phyloP scores from a whole-genome alignment of 1,284 basidiomycete genomes.

The Ganoderma leucocontextum region DNA sequence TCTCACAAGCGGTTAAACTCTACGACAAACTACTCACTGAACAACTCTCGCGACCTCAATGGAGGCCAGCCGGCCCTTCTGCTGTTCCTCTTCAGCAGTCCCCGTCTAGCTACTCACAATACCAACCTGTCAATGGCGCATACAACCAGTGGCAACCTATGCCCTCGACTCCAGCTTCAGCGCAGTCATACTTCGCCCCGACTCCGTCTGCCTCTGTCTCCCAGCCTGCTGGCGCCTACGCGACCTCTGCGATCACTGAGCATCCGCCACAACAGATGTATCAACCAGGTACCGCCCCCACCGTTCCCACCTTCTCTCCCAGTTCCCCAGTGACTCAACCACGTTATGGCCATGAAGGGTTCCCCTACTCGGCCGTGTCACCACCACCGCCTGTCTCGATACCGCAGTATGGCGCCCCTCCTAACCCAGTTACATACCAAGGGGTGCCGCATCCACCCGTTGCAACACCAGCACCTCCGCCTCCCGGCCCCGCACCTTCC shows the following conservation, averaged over 20 bases:
- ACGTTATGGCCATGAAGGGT: constrained; percentile 24
- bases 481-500: constrained; percentile 17
- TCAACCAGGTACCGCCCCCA: constrained; percentile 21
- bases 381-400: constrained; percentile 38
- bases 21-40: constrained; percentile 91
- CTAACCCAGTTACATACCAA: constrained; percentile 28
- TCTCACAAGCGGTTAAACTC: constrained; percentile 89
- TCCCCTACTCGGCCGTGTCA: constrained; percentile 29
- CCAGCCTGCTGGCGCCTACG: constrained; percentile 26
- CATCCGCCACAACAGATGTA: constrained; percentile 31
- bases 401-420: constrained; percentile 37
- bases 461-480: constrained; percentile 18
- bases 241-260: constrained; percentile 27
- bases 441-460: constrained; percentile 28
- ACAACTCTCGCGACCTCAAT: constrained; percentile 77
- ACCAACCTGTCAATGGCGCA: constrained; percentile 36
- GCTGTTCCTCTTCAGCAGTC: constrained; percentile 35
- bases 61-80: constrained; percentile 54
- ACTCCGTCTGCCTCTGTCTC: constrained; percentile 27
- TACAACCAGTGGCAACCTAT: constrained; percentile 42
- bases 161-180: constrained; percentile 24
- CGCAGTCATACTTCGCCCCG: constrained; percentile 28
- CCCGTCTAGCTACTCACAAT: constrained; percentile 38
- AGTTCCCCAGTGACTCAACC: constrained; percentile 22
- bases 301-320: constrained; percentile 19